These are phyloP conservation scores for Lizonia empirigonia DNA, from an alignment of 2,329 filamentous ascomycete species.

Conservation along the genomic window DNA sequence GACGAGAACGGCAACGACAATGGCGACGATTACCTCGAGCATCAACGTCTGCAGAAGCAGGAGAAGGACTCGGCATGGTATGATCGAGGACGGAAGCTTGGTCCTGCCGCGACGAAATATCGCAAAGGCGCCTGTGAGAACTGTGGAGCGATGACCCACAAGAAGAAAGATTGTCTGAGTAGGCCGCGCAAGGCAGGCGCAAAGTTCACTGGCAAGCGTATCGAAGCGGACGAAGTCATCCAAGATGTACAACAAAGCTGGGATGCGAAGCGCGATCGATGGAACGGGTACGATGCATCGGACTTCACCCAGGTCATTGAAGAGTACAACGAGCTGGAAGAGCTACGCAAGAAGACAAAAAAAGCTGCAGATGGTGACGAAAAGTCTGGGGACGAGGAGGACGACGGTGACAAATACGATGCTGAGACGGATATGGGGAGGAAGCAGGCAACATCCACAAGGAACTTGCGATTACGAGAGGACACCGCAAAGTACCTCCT, in stretches of 20 bases:
- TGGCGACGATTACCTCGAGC: slow-evolving; percentile 92
- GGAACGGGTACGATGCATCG: slow-evolving; percentile 94
- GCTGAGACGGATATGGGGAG: slow-evolving; percentile 97
- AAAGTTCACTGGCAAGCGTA: slow-evolving; percentile 89
- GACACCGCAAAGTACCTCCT: slow-evolving; percentile 97
- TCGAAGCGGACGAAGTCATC: slow-evolving; percentile 87
- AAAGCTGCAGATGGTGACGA: slow-evolving; percentile 49
- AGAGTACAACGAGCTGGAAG: slow-evolving; percentile 85
- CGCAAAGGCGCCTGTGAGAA: slow-evolving; percentile 99
- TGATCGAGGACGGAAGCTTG: slow-evolving; percentile 81
- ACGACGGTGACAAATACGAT: slow-evolving; percentile 72
- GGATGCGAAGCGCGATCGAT: slow-evolving; percentile 96
- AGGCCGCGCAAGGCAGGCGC: slow-evolving; percentile 88
- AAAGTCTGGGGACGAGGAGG: slow-evolving; percentile 54
- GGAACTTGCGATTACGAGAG: slow-evolving; percentile 89
- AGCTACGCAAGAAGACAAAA: slow-evolving; percentile 63
- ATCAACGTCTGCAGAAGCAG: slow-evolving; percentile 82
- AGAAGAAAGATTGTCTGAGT: slow-evolving; percentile 89
- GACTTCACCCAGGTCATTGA: slow-evolving; percentile 89
- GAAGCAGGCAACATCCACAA: slow-evolving; percentile 86
- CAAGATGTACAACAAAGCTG: slow-evolving; percentile 88
- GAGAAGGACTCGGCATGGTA: slow-evolving; percentile 85
- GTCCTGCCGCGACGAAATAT: slow-evolving; percentile 91
- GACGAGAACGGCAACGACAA: slow-evolving; percentile 69
- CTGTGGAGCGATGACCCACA: slow-evolving; percentile 96